phyloP scores from a whole-genome alignment of 345 rosid species.

The Trapa incisa region DNA sequence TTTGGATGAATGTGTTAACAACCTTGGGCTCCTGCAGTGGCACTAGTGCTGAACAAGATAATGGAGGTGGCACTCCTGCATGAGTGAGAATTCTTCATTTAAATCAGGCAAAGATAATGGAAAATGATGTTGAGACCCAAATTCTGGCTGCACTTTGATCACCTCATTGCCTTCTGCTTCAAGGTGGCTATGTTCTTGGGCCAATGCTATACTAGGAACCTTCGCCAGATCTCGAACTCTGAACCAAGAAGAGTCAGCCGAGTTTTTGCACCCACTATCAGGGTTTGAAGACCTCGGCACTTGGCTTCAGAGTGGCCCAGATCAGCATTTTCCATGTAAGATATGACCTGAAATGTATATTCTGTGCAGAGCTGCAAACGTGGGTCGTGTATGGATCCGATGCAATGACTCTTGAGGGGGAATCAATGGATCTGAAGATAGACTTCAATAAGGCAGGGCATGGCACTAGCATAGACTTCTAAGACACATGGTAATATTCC shows the following conservation, averaged over 20 bases:
- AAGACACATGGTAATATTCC: background rate
- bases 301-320: slow-evolving; percentile 67
- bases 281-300: slow-evolving; percentile 22
- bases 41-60: too few relatives aligned
- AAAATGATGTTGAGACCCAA: slow-evolving; percentile 22
- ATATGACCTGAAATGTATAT: slow-evolving; percentile 52
- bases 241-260: slow-evolving; percentile 36
- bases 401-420: background rate
- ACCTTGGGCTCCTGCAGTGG: slow-evolving; percentile 89
- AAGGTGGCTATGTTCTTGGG: slow-evolving; percentile 56
- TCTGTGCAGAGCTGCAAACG: slow-evolving; percentile 80
- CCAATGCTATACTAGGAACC: slow-evolving; percentile 54
- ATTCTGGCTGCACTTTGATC: slow-evolving; percentile 25
- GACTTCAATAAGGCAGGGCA: too few relatives aligned
- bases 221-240: slow-evolving; percentile 65
- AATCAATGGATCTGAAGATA: too few relatives aligned
- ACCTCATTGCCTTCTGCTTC: slow-evolving; percentile 52
- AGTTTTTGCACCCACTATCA: slow-evolving; percentile 19
- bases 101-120: slow-evolving; percentile 76
- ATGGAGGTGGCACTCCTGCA: too few relatives aligned
- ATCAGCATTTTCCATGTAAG: slow-evolving; percentile 43
- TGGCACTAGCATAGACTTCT: too few relatives aligned
- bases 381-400: slow-evolving; percentile 11
- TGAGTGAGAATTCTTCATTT: slow-evolving; percentile 83
- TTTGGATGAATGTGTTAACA: slow-evolving; percentile 78